Evolutionary conservation across 2,329 filamentous ascomycete species (phyloP).

Genomic region (Fusarium succisae): DNA sequence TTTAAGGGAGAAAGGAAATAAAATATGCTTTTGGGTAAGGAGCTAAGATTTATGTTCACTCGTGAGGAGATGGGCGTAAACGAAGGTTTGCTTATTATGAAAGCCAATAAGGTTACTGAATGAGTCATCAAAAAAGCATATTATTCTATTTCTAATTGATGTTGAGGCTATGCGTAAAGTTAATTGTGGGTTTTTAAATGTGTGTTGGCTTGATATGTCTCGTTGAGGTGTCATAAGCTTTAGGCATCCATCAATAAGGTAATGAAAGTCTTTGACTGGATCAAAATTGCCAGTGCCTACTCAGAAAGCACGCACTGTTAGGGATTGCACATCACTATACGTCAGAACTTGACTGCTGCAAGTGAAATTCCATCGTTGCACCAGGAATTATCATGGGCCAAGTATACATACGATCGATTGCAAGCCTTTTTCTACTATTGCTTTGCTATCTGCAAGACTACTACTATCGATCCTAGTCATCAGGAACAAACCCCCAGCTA

Average conservation of each 20-base stretch:
- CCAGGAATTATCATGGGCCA: not conserved
- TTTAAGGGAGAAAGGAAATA: not conserved
- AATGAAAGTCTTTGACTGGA: not conserved
- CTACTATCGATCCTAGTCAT: not conserved
- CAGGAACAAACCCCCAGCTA: not conserved
- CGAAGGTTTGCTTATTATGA: not conserved
- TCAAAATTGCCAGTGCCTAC: not conserved
- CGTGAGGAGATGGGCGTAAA: not conserved
- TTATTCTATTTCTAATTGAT: no score
- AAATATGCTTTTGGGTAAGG: fast-evolving
- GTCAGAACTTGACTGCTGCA: not conserved
- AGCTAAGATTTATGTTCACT: not conserved
- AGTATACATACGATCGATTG: not conserved
- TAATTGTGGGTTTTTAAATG: no score
- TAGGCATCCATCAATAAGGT: no score
- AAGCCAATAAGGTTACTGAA: no score
- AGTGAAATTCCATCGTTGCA: not conserved
- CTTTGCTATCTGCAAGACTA: not conserved
- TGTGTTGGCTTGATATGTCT: no score
- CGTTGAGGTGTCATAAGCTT: not conserved
- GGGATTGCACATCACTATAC: not conserved
- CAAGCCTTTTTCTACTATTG: not conserved
- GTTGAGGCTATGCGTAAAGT: no score
- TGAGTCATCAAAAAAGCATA: no score
- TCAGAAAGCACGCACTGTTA: not conserved